A percentile compares a stretch with the other conserved stretches of the same genome.
phyloP scores from a whole-genome alignment of 2,329 filamentous ascomycete species.

The Calonectria hongkongensis region DNA sequence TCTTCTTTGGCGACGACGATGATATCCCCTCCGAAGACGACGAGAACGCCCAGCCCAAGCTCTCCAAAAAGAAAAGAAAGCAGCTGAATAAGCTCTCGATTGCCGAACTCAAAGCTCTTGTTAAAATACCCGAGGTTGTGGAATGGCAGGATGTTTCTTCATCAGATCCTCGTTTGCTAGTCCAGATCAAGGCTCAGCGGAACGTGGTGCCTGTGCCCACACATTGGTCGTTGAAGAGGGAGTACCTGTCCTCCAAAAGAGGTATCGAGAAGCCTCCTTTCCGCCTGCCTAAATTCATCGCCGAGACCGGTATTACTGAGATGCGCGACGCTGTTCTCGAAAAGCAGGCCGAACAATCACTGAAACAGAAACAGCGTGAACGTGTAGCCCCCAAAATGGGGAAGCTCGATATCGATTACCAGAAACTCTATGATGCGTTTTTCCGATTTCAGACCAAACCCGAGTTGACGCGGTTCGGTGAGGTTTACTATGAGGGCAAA shows the following conservation, averaged over 20 bases:
- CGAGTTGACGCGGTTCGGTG: conserved; percentile 92
- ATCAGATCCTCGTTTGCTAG: conserved; percentile 89
- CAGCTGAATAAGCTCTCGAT: conserved; percentile 93
- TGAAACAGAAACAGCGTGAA: conserved; percentile 97
- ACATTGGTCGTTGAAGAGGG: conserved; percentile 97
- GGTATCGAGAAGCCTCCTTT: conserved; percentile 98
- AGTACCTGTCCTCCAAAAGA: conserved; percentile 97
- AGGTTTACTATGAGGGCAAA: conserved; percentile 99
- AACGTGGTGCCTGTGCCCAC: conserved; percentile 96
- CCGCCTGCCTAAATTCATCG: conserved; percentile 94
- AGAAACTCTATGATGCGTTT: conserved; percentile 98
- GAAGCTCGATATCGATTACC: conserved; percentile 98
- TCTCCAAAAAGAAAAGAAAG: conserved; percentile 97
- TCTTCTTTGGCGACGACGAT: conserved; percentile 89
- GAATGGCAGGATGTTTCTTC: conserved; percentile 98
- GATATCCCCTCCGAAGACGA: conserved; percentile 92
- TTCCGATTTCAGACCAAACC: conserved; percentile 99
- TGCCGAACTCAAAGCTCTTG: conserved; percentile 94
- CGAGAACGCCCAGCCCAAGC: conserved; percentile 78
- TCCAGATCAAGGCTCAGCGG: conserved; percentile 95
- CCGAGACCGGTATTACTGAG: conserved; percentile 96
- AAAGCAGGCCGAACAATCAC: conserved; percentile 92
- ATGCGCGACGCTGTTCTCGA: conserved; percentile 98
- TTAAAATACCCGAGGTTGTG: conserved; percentile 93
- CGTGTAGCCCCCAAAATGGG: conserved; percentile 97